A percentile compares a stretch with the other conserved stretches of the same genome.
phyloP scores from a whole-genome alignment of 176 grass and related monocot species.

The Olyra latifolia region DNA sequence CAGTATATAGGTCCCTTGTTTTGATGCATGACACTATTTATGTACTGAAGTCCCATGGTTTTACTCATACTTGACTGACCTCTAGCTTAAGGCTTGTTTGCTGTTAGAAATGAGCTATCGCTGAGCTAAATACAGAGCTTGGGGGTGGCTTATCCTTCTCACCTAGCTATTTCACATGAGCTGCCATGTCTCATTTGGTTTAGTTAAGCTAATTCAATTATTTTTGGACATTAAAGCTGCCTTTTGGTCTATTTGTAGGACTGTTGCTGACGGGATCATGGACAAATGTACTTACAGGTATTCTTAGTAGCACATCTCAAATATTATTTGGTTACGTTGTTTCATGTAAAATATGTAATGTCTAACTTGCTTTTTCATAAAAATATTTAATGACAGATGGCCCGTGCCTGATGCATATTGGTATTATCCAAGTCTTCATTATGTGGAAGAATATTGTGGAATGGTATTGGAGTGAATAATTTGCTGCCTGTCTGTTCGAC shows the following conservation, averaged over 20 bases:
- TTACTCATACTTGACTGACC: too few relatives aligned
- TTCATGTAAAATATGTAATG: background rate
- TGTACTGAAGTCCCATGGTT: background rate
- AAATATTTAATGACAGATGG: conserved; percentile 5
- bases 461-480: background rate
- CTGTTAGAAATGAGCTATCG: background rate
- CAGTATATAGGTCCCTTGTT: too few relatives aligned
- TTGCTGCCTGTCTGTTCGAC: too few relatives aligned
- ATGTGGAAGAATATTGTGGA: background rate
- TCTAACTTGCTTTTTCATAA: background rate
- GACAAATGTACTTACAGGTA: background rate
- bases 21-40: background rate
- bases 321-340: background rate
- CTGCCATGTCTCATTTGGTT: too few relatives aligned
- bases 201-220: background rate
- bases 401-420: background rate
- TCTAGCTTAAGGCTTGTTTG: background rate
- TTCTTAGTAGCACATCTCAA: background rate
- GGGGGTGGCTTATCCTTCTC: background rate
- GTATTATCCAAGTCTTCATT: background rate
- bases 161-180: background rate
- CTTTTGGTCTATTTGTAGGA: background rate
- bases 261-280: background rate
- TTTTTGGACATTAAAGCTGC: background rate
- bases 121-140: background rate